Evolutionary conservation across 1,284 basidiomycete genomes (phyloP), one percentile per base, ranked within the genome.

Genomic region (Cryptococcus floricola): DNA sequence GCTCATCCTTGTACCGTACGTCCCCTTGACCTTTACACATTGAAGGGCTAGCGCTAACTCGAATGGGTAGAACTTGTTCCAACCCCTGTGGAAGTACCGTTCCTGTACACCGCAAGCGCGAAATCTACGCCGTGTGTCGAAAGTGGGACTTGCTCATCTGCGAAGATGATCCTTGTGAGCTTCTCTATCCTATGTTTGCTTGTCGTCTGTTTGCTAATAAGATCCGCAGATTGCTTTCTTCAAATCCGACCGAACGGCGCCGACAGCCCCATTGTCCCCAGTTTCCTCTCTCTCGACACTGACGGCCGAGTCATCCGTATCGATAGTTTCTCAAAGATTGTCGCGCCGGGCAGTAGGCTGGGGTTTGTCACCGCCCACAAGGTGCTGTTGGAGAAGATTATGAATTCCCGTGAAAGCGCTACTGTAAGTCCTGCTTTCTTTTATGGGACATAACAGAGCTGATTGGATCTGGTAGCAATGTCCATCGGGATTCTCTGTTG

Each of bases 261-360:
- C 28, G 77, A 78, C 27, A 63, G 53, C 23, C 70, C 69, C 9
- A 67, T 71, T n/a, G 50, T 62, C 12, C 54, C 61, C 41, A 54
- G 60, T 28, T 67, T 66, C 63, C 58, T 67, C 13, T 60, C 59
- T 43, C 83, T 87, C 61, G 88, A 91, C 70, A 84, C 84, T 58
- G 84, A 91, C 31, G 88, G 88, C 2, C 83, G 88, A 19, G 88
- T 91, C 34, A 82, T 91, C 50, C 85, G 87, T 4, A 74, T 90
- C 28, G 88, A 90, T 68, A 85, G 84, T 0, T 89, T 90, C 72
- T 88, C 87, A 38, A 91, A 90, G 86, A 87, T 84, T 12, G 82
- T 90, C 52, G 87, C 86, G 0, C 88, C 87, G 2, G 88, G 88
- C 2, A 81, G 81, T 56, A 83, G 88, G 5, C 73, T 88, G 16